Base-by-base conservation (phyloP, 148 eudicot species). In the Agrostemma githago region DNA sequence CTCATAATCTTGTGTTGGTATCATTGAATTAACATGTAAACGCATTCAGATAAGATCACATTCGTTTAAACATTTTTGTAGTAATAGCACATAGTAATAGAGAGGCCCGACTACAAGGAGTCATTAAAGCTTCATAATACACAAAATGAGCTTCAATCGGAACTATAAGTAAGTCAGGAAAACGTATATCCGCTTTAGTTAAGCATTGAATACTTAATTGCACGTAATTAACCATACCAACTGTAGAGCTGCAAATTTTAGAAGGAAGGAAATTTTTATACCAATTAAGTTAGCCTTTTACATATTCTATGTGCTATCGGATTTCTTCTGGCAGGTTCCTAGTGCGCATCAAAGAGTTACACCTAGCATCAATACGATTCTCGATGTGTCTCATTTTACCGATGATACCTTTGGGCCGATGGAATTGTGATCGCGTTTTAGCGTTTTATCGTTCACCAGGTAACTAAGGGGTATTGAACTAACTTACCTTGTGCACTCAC, bases 211-310 rank as follows among this genome's bases (percentile, higher is more conserved):
- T n/a, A n/a, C n/a, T n/a, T n/a, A n/a, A n/a, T n/a, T n/a, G n/a
- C n/a, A n/a, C n/a, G n/a, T n/a, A n/a, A n/a, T n/a, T n/a, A n/a
- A n/a, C n/a, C n/a, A n/a, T n/a, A n/a, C n/a, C n/a, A n/a, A 19
- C 56, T 83, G 87, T 96, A 92, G 99, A 95, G 39, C 92, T 97
- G 97, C 99, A 95, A 80, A 85, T 95, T 68, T 92, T 40, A 89
- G 90, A 17, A 58, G 89, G 44, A 92, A 85, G 60, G 82, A 90
- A 66, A 84, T 95, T 80, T 78, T 95, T 82, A 89, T 84, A 20
- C 92, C 99, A 12, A 84, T 82, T n/a, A n/a, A n/a, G 4, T 70
- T 89, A 19, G 79, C 79, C 42, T 92, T 88, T 74, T 90, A 89
- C 82, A 64, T 90, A 16, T 86, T 95, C 79, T 95, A 84, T 34